Percentiles rank a stretch among this genome's conserved stretches.
phyloP scores from a whole-genome alignment of 75 land plant genomes.

The Pinus tabuliformis region DNA sequence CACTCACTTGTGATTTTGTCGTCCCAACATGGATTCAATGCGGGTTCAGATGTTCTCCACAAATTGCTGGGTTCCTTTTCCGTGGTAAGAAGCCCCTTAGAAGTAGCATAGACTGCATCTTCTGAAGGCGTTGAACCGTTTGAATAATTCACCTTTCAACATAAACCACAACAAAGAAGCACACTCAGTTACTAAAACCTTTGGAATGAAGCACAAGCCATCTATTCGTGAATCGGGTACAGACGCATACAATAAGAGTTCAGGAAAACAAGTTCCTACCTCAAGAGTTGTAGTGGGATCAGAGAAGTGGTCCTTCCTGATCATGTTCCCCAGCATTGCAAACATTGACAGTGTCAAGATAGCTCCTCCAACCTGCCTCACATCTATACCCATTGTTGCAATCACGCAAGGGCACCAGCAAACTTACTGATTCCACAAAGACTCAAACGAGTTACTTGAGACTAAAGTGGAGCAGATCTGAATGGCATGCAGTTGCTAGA shows the following conservation, averaged over 20 bases:
- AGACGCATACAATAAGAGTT: not conserved
- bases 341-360: constrained; percentile 68
- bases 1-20: constrained; percentile 10
- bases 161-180: not conserved
- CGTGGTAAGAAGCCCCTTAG: not conserved
- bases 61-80: constrained; percentile 2
- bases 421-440: not conserved
- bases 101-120: not conserved
- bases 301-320: constrained; percentile 71
- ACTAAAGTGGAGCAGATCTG: not conserved
- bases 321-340: constrained; percentile 75
- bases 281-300: not conserved
- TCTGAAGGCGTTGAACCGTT: not conserved
- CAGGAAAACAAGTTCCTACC: not conserved
- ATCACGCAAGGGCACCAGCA: not conserved
- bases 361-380: constrained; percentile 61
- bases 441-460: not conserved
- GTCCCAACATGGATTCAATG: constrained; percentile 13
- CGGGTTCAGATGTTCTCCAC: constrained; percentile 7
- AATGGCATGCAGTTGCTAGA: not conserved
- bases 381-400: constrained; percentile 46
- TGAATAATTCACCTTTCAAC: not conserved
- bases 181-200: not conserved
- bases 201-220: not conserved
- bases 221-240: not conserved